Evolutionary conservation across 2,329 filamentous ascomycete genomes (phyloP).

Genomic region (Cercospora sp.): DNA sequence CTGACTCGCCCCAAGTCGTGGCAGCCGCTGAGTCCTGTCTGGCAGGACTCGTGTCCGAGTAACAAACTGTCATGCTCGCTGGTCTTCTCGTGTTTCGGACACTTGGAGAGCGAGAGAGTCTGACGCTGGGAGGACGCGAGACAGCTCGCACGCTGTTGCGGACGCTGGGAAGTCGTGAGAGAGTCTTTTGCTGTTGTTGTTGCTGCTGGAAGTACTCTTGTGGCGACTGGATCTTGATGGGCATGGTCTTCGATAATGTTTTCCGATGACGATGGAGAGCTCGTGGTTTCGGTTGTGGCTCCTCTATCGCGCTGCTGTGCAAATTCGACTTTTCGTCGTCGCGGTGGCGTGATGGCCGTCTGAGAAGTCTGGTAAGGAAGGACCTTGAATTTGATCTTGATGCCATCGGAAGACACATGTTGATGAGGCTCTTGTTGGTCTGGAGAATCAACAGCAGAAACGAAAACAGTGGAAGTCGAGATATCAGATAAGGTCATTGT

Average conservation of each 20-base stretch:
- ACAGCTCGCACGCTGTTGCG: slow-evolving; percentile 6
- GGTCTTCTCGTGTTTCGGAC: not conserved
- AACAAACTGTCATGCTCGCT: not conserved
- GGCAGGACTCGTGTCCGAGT: not conserved
- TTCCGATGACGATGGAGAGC: not conserved
- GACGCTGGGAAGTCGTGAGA: slow-evolving; percentile 4
- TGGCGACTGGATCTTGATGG: slow-evolving; percentile 14
- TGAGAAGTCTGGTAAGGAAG: slow-evolving; percentile 5
- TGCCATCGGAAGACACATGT: slow-evolving; percentile 10
- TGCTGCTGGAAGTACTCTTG: slow-evolving; percentile 13
- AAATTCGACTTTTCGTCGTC: slow-evolving; percentile 2
- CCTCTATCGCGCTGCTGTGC: not conserved
- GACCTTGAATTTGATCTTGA: slow-evolving; percentile 15
- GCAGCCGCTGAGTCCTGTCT: not conserved
- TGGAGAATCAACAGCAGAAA: not conserved
- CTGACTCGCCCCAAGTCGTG: not conserved
- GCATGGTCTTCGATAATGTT: slow-evolving; percentile 5
- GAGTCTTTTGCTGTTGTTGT: slow-evolving; percentile 1
- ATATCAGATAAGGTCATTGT: not conserved
- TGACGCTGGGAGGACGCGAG: not conserved
- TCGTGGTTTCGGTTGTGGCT: not conserved
- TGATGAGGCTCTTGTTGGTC: not conserved
- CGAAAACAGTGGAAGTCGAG: not conserved
- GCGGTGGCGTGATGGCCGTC: not conserved
- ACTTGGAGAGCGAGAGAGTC: slow-evolving; percentile 2